Evolutionary conservation across 345 rosid species (phyloP).

Genomic region (Rhodamnia argentea): DNA sequence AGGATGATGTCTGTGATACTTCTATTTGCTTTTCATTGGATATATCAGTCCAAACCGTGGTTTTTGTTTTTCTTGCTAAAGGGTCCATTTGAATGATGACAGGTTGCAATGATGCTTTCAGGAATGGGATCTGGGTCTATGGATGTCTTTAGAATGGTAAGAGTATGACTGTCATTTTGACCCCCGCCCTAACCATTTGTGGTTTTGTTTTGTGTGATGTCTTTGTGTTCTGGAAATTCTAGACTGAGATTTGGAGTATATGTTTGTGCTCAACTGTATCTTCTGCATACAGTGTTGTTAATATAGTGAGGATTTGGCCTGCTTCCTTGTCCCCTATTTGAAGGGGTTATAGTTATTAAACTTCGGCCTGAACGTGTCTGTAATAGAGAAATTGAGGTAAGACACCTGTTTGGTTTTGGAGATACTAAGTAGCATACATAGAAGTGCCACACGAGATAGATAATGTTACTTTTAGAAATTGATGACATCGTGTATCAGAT

Average conservation of each 20-base stretch:
- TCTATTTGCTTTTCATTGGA: neutral
- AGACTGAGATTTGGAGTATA: neutral
- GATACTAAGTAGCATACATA: neutral
- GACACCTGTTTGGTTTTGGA: neutral
- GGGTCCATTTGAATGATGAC: constrained; percentile 16
- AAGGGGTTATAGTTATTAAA: neutral
- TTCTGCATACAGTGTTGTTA: neutral
- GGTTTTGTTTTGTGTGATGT: neutral
- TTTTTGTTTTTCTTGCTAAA: neutral
- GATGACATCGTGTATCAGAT: neutral
- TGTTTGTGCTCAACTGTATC: neutral
- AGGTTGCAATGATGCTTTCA: constrained; percentile 95
- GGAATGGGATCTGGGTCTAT: constrained; percentile 78
- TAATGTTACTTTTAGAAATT: neutral
- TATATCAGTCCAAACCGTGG: neutral
- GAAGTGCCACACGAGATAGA: neutral
- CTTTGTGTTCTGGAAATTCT: neutral
- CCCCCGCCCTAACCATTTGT: neutral
- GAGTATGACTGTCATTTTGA: constrained; percentile 1
- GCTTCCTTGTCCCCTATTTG: neutral
- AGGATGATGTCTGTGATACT: neutral
- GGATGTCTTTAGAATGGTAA: constrained; percentile 89
- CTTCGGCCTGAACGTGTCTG: neutral
- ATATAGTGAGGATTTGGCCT: neutral
- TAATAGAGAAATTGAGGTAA: neutral